phyloP scores from a whole-genome alignment of 305 asterid species.

The Fraxinus ornus region DNA sequence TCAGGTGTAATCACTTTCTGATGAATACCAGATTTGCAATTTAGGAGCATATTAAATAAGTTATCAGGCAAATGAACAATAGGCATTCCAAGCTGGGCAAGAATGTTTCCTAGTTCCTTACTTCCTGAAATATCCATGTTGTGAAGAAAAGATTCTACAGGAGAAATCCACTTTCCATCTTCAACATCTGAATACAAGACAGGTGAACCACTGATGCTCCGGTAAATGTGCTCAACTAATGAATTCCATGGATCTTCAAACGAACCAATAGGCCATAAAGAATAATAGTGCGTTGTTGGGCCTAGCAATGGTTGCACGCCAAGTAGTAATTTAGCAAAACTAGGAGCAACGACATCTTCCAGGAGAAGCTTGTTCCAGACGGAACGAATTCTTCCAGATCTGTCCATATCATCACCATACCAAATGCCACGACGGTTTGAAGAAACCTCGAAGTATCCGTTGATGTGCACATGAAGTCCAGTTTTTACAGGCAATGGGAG shows the following conservation, averaged over 20 bases:
- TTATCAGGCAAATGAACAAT: constrained; percentile 72
- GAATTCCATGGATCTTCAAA: constrained; percentile 94
- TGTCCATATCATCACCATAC: constrained; percentile 99
- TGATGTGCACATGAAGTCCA: constrained; percentile 75
- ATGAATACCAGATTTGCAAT: constrained; percentile 44
- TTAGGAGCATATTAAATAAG: constrained; percentile 68
- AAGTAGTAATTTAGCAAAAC: constrained; percentile 66
- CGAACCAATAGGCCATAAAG: constrained; percentile 92
- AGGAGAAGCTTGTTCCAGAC: constrained; percentile 93
- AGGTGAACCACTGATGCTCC: constrained; percentile 57
- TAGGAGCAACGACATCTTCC: constrained; percentile 89
- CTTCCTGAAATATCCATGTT: constrained; percentile 56
- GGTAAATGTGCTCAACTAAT: constrained; percentile 71
- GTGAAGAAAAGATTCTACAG: constrained; percentile 73
- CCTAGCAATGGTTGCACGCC: constrained; percentile 55
- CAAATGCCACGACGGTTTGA: constrained; percentile 99
- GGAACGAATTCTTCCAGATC: constrained; percentile 92
- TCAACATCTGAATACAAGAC: constrained; percentile 66
- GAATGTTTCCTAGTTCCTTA: constrained; percentile 65
- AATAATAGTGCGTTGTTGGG: constrained; percentile 66
- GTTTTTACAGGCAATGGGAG: constrained; percentile 96
- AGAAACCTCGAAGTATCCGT: constrained; percentile 95
- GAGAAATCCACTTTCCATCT: constrained; percentile 89
- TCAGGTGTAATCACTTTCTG: constrained; percentile 81
- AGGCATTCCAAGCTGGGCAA: constrained; percentile 87